Percentiles rank a stretch among this genome's conserved stretches.
These are phyloP conservation scores for Tinospora cordifolia DNA, from an alignment of 164 flowering plant species.

Conservation along the genomic window DNA sequence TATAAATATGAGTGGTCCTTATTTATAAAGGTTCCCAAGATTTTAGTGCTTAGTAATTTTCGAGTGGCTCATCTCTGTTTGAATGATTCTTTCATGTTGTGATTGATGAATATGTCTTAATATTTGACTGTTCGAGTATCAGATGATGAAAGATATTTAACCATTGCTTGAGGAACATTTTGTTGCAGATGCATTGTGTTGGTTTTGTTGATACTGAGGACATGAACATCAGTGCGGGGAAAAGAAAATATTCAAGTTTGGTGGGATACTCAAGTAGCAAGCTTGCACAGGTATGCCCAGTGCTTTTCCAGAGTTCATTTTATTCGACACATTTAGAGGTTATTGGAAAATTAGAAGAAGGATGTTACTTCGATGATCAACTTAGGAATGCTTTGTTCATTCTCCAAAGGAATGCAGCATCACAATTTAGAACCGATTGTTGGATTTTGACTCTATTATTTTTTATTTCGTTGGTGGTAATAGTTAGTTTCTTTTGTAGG, in stretches of 20 bases:
- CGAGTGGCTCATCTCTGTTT: background rate
- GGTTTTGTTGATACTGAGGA: conserved; percentile 95
- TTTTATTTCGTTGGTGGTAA: background rate
- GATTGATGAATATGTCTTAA: background rate
- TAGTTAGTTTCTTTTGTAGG: background rate
- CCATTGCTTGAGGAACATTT: background rate
- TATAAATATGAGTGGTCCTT: too few relatives aligned
- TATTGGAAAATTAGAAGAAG: background rate
- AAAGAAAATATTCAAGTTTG: conserved; percentile 65
- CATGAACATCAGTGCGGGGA: conserved; percentile 80
- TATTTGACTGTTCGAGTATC: background rate
- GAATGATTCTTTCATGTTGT: background rate
- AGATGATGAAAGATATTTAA: background rate
- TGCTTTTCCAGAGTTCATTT: conserved; percentile 3
- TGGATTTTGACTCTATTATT: background rate
- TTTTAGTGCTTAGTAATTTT: background rate
- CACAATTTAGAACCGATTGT: background rate
- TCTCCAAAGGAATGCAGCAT: background rate
- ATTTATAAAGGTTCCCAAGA: too few relatives aligned
- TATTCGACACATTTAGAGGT: background rate
- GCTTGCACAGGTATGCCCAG: conserved; percentile 67
- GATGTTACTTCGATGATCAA: background rate
- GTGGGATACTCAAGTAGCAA: conserved; percentile 86
- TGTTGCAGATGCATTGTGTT: conserved; percentile 66
- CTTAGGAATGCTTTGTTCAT: background rate